Evolutionary conservation across 129 eudicot species (phyloP).

Genomic region (Logfia minima): DNA sequence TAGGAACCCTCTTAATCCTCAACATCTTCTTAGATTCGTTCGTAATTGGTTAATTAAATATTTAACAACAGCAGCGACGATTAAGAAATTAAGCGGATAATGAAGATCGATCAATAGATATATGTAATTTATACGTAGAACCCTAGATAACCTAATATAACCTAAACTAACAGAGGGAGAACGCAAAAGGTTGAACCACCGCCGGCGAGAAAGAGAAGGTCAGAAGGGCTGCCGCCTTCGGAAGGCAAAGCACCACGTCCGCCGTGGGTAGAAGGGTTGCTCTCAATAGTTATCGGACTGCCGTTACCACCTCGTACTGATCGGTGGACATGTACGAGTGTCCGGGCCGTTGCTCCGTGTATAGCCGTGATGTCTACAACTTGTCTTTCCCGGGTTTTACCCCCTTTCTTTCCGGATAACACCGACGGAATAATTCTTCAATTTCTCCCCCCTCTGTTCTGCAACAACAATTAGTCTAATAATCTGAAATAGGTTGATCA

Average conservation of each 20-base stretch:
- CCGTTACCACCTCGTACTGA: slow-evolving; percentile 59
- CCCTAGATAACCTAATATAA: slow-evolving; percentile 20
- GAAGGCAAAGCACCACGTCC: slow-evolving; percentile 91
- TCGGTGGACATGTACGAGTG: slow-evolving; percentile 56
- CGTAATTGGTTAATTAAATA: background rate
- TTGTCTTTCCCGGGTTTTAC: slow-evolving; percentile 55
- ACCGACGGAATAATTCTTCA: background rate
- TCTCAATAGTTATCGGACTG: slow-evolving; percentile 41
- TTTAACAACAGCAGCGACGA: slow-evolving; percentile 4
- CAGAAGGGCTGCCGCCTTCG: slow-evolving; percentile 88
- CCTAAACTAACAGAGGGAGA: slow-evolving; percentile 18
- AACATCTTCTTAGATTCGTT: slow-evolving; percentile 33
- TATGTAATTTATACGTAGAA: slow-evolving; percentile 1
- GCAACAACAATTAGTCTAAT: background rate
- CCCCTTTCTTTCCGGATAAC: slow-evolving; percentile 24
- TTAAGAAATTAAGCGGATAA: slow-evolving; percentile 12
- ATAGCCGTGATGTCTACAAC: slow-evolving; percentile 90
- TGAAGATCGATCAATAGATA: background rate
- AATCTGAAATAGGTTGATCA: background rate
- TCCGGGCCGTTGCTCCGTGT: slow-evolving; percentile 49
- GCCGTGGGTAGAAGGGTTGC: slow-evolving; percentile 90
- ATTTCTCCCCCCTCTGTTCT: background rate
- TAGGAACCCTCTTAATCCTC: slow-evolving; percentile 68
- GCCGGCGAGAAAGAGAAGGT: slow-evolving; percentile 92
- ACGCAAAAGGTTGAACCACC: slow-evolving; percentile 46